Conservation (phyloP, 768 basidiomycete genomes). For the Trametes cinnabarina region DNA sequence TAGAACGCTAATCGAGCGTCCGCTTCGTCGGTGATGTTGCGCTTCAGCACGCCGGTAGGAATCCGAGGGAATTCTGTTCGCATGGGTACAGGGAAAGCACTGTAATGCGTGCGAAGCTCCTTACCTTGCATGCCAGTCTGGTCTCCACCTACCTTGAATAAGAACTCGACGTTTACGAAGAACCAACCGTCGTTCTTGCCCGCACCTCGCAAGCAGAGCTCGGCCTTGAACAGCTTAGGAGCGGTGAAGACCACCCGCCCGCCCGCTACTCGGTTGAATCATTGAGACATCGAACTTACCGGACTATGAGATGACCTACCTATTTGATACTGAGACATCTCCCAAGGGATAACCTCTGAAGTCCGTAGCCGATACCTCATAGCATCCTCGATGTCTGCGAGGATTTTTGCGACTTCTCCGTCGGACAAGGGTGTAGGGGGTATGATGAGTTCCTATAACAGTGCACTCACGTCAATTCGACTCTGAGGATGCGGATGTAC, state of each 20-base stretch:
- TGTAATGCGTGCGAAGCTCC: not conserved
- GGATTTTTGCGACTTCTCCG: conserved; percentile 58
- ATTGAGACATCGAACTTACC: conserved; percentile 14
- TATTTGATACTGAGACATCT: conserved; percentile 72
- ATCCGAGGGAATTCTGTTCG: conserved; percentile 67
- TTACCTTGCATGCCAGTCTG: conserved; percentile 68
- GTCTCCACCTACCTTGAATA: conserved; percentile 72
- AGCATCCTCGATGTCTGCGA: conserved; percentile 70
- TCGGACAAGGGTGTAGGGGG: conserved; percentile 68
- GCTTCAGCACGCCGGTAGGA: conserved; percentile 60
- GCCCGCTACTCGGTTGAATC: conserved; percentile 44
- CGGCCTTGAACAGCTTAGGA: conserved; percentile 68
- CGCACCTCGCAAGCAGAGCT: conserved; percentile 71
- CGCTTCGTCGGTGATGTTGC: conserved; percentile 71
- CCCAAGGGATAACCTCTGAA: conserved; percentile 76
- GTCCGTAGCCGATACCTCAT: conserved; percentile 79
- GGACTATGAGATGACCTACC: conserved; percentile 39
- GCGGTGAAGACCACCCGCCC: conserved; percentile 80
- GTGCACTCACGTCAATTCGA: not conserved
- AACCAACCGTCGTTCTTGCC: conserved; percentile 80
- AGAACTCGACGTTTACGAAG: conserved; percentile 73
- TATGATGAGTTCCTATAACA: conserved; percentile 61
- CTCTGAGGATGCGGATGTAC: not conserved
- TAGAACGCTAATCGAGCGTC: conserved; percentile 67
- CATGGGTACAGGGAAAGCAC: not conserved